Evolutionary conservation across 2,329 filamentous ascomycete species (phyloP).

Genomic region (Ophiostoma angusticollis): DNA sequence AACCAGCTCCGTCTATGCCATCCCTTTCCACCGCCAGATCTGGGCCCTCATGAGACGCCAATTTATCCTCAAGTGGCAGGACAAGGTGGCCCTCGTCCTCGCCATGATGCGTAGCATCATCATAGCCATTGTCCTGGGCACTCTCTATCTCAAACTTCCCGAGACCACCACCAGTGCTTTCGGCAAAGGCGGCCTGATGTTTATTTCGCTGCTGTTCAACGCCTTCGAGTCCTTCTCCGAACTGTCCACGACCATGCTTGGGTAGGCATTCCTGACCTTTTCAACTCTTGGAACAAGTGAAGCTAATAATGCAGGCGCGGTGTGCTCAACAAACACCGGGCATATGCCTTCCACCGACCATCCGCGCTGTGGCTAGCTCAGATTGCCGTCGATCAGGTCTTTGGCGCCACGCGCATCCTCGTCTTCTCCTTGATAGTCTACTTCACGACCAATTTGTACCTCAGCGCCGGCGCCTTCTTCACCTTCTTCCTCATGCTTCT

Average conservation of each 20-base stretch:
- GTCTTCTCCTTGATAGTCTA: constrained; percentile 66
- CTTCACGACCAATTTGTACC: constrained; percentile 59
- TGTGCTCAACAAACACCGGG: constrained; percentile 72
- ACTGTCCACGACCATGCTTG: constrained; percentile 54
- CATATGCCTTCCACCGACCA: constrained; percentile 71
- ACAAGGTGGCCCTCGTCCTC: constrained; percentile 63
- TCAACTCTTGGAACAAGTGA: not conserved
- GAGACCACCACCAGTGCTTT: constrained; percentile 59
- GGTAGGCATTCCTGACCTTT: constrained; percentile 1
- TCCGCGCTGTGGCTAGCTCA: constrained; percentile 75
- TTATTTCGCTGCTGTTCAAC: constrained; percentile 70
- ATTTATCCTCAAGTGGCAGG: constrained; percentile 75
- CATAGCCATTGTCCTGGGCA: constrained; percentile 67
- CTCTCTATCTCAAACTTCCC: constrained; percentile 61
- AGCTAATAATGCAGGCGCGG: constrained; percentile 41
- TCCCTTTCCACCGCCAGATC: constrained; percentile 71
- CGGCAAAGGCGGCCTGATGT: constrained; percentile 68
- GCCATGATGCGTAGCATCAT: constrained; percentile 57
- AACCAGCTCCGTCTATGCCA: constrained; percentile 61
- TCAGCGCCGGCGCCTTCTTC: constrained; percentile 67
- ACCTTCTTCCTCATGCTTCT: constrained; percentile 62
- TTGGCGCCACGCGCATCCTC: constrained; percentile 56
- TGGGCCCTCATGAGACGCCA: constrained; percentile 77
- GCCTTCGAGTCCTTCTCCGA: constrained; percentile 79
- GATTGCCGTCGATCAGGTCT: constrained; percentile 65